Percentiles rank a stretch among this genome's conserved stretches.
phyloP scores from a whole-genome alignment of 768 basidiomycete species.

The Tremella yokohamensis region DNA sequence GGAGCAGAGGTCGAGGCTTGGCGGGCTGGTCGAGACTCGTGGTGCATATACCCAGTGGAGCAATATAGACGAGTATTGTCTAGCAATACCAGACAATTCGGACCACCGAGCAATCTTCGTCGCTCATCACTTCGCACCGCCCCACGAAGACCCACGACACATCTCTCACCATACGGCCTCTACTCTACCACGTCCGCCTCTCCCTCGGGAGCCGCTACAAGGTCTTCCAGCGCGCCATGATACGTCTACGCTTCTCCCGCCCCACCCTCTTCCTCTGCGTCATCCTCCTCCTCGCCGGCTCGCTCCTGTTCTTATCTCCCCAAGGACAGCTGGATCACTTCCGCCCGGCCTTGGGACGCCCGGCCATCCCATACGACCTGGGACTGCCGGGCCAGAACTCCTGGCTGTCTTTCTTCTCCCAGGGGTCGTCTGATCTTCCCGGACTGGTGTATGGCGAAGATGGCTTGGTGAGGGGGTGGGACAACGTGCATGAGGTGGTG shows the following conservation, averaged over 20 bases:
- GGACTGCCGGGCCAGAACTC: conserved; percentile 2
- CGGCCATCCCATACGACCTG: not conserved
- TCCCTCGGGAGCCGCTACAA: not conserved
- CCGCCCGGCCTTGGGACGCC: not conserved
- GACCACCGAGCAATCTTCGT: no score
- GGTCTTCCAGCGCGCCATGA: conserved; percentile 8
- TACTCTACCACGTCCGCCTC: not conserved
- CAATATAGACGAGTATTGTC: no score
- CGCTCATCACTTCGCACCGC: conserved; percentile 5
- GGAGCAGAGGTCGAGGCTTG: no score
- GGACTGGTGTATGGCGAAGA: conserved; percentile 15
- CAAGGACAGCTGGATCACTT: conserved; percentile 2
- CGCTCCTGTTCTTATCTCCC: conserved; percentile 3
- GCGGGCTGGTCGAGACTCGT: no score
- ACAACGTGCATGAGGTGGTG: conserved; percentile 26
- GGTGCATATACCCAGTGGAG: no score
- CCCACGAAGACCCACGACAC: not conserved
- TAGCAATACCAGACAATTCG: no score
- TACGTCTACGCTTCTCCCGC: conserved; percentile 25
- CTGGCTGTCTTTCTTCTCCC: not conserved
- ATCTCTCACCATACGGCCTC: conserved; percentile 1
- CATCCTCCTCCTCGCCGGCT: conserved; percentile 11
- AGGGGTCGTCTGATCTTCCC: not conserved
- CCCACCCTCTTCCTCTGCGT: conserved; percentile 22
- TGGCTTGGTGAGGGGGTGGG: conserved; percentile 42